Percentiles rank a stretch among this genome's conserved stretches.
These are phyloP conservation scores for Leccinellum albellum DNA, from an alignment of 768 basidiomycete genomes.

Conservation along the genomic window DNA sequence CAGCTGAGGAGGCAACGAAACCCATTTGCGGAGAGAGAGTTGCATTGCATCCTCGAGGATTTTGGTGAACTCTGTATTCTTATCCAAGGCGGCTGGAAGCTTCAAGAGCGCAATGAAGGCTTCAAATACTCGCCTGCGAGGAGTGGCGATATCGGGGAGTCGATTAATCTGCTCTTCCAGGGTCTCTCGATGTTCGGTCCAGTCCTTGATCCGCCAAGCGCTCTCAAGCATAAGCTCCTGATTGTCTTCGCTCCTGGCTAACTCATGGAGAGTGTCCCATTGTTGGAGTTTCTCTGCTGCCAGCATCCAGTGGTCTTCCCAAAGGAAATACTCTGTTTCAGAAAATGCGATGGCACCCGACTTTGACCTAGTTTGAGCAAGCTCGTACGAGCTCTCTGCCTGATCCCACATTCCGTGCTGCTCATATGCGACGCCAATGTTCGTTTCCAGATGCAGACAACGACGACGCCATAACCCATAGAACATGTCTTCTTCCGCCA, in stretches of 20 bases:
- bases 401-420: constrained; percentile 98
- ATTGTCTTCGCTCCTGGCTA: constrained; percentile 85
- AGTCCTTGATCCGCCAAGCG: constrained; percentile 92
- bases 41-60: constrained; percentile 96
- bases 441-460: constrained; percentile 85
- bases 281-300: constrained; percentile 95
- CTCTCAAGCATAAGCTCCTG: constrained; percentile 91
- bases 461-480: constrained; percentile 95
- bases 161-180: constrained; percentile 79
- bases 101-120: constrained; percentile 89
- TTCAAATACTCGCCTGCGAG: constrained; percentile 96
- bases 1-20: constrained; percentile 77
- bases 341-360: constrained; percentile 82
- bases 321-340: constrained; percentile 93
- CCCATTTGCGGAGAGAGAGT: constrained; percentile 93
- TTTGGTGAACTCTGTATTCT: constrained; percentile 83
- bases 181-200: constrained; percentile 74
- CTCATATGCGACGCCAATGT: constrained; percentile 82
- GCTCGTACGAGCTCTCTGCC: constrained; percentile 83
- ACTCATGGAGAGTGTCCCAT: constrained; percentile 93
- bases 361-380: constrained; percentile 82
- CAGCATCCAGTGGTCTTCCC: constrained; percentile 99
- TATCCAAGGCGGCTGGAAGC: constrained; percentile 73
- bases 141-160: constrained; percentile 85
- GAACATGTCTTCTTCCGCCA: constrained; percentile 95